Conservation (phyloP, 2,329 filamentous ascomycete genomes). For the Ambrosiella cleistominuta region DNA sequence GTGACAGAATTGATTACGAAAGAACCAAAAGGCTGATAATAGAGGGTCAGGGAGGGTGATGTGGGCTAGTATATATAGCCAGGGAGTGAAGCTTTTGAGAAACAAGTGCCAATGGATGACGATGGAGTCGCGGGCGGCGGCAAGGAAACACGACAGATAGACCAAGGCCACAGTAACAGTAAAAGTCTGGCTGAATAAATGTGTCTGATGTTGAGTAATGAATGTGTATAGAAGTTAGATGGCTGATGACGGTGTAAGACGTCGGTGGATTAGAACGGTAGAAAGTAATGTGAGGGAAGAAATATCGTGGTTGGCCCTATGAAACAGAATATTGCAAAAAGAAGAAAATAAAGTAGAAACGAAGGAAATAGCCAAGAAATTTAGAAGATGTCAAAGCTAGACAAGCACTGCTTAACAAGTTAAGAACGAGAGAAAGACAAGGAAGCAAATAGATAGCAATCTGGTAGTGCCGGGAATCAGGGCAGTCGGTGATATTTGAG, state of each 20-base stretch:
- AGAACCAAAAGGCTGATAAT: too few species aligned
- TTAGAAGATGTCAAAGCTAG: neutral
- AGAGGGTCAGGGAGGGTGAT: too few species aligned
- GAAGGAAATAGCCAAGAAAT: conserved; percentile 1
- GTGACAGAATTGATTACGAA: too few species aligned
- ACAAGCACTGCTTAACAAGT: neutral
- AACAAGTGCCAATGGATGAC: neutral
- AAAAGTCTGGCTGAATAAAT: too few species aligned
- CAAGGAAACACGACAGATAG: too few species aligned
- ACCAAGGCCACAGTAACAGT: too few species aligned
- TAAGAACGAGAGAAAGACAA: conserved; percentile 5
- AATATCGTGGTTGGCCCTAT: neutral
- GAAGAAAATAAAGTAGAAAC: conserved; percentile 1
- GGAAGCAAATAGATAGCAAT: neutral
- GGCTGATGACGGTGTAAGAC: too few species aligned
- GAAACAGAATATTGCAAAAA: neutral
- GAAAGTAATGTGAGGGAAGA: too few species aligned
- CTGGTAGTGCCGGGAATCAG: neutral
- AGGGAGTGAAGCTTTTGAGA: neutral
- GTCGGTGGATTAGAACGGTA: too few species aligned
- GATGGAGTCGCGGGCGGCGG: neutral
- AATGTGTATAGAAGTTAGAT: too few species aligned
- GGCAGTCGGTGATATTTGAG: conserved; percentile 5
- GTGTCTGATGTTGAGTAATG: too few species aligned
- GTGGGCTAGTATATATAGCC: too few species aligned